Percentiles rank a stretch among this genome's conserved stretches.
Conservation (phyloP, 345 rosid genomes). For the Xanthoceras sorbifolium region DNA sequence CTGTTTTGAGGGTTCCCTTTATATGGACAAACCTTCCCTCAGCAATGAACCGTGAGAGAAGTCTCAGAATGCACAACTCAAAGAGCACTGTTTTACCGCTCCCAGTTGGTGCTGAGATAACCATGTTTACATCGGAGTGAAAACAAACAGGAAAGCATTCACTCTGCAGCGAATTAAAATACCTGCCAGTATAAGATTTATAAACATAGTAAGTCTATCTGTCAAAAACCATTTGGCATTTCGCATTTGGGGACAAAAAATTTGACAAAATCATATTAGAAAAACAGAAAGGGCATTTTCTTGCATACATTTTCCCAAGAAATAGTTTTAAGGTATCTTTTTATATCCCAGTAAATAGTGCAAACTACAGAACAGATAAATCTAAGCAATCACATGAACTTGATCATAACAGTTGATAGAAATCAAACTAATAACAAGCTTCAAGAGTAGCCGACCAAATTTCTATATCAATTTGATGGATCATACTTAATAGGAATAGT, state of each 20-base stretch:
- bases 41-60: slow-evolving; percentile 71
- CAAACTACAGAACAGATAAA: not conserved
- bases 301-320: not conserved
- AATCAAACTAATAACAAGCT: not conserved
- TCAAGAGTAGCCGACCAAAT: slow-evolving; percentile 7
- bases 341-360: not conserved
- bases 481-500: not conserved
- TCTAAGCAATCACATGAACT: slow-evolving; percentile 3
- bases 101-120: slow-evolving; percentile 97
- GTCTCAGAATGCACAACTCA: slow-evolving; percentile 89
- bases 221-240: not conserved
- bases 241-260: not conserved
- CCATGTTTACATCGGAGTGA: slow-evolving; percentile 85
- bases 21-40: slow-evolving; percentile 63
- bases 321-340: not conserved
- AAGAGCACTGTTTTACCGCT: slow-evolving; percentile 97
- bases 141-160: slow-evolving; percentile 91
- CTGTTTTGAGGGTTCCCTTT: slow-evolving; percentile 90
- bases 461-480: not conserved
- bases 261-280: not conserved
- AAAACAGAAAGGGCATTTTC: not conserved
- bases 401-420: not conserved
- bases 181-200: slow-evolving; percentile 45
- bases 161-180: slow-evolving; percentile 93
- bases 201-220: not conserved